These are phyloP conservation scores for Sonneratia alba DNA, from an alignment of 345 rosid species.

Conservation along the genomic window DNA sequence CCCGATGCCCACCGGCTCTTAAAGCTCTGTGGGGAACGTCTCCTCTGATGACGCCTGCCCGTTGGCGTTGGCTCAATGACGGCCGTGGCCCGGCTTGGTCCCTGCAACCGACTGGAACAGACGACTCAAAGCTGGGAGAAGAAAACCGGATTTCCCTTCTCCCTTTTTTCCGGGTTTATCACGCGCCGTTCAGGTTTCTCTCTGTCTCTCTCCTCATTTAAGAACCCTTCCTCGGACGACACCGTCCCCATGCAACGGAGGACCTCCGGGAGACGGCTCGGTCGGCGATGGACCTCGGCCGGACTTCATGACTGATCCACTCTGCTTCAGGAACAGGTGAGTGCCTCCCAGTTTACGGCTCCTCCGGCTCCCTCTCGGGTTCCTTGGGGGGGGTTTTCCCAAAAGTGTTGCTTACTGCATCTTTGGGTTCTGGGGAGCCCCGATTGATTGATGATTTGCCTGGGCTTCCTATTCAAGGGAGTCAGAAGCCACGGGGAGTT, in stretches of 20 bases:
- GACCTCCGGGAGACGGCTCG: conserved; percentile 82
- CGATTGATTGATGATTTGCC: conserved; percentile 45
- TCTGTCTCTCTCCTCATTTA: conserved; percentile 30
- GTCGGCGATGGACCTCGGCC: conserved; percentile 17
- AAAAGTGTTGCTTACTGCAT: conserved; percentile 53
- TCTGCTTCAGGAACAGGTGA: conserved; percentile 38
- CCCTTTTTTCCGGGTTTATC: conserved; percentile 27
- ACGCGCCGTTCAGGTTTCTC: too few species aligned
- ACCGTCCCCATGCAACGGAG: conserved; percentile 93
- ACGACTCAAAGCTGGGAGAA: conserved; percentile 30
- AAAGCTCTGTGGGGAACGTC: conserved; percentile 19
- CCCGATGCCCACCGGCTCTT: neutral
- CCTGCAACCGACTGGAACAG: conserved; percentile 28
- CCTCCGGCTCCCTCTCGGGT: conserved; percentile 21
- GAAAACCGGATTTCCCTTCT: conserved; percentile 26
- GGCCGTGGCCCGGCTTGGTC: conserved; percentile 18
- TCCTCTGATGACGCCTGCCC: conserved; percentile 21
- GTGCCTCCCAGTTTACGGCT: conserved; percentile 31
- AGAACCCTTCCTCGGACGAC: conserved; percentile 65
- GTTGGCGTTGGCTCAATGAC: conserved; percentile 7
- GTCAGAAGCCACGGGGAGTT: conserved; percentile 44
- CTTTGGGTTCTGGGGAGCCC: conserved; percentile 31
- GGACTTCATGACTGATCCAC: conserved; percentile 31
- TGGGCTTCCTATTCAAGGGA: conserved; percentile 27
- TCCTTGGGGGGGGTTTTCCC: too few species aligned